phyloP scores from a whole-genome alignment of 2,329 filamentous ascomycete genomes.

The Fusarium graminum region DNA sequence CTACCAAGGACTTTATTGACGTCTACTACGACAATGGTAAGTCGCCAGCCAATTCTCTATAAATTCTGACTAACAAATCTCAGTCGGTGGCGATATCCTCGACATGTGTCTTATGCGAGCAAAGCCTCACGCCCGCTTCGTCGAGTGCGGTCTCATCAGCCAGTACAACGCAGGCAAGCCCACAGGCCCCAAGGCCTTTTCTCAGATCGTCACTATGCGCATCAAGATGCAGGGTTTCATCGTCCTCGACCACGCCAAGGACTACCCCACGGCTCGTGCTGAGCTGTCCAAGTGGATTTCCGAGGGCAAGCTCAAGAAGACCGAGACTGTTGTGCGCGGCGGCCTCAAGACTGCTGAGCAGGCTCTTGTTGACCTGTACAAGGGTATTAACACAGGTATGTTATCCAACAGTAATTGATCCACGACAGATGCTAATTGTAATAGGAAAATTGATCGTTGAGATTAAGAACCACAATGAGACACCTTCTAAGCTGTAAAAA shows the following conservation, averaged over 20 bases:
- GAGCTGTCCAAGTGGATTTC: conserved; percentile 76
- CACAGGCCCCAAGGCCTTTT: conserved; percentile 69
- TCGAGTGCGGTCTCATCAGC: conserved; percentile 79
- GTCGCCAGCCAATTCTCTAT: neutral
- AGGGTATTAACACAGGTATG: conserved; percentile 79
- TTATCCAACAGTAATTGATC: neutral
- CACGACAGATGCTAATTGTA: neutral
- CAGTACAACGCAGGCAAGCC: conserved; percentile 73
- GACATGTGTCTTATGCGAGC: conserved; percentile 74
- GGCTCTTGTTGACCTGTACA: conserved; percentile 74
- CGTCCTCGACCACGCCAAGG: conserved; percentile 74
- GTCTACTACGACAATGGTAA: conserved; percentile 78
- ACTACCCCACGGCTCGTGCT: conserved; percentile 70
- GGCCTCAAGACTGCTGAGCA: conserved; percentile 74
- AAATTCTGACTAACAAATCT: conserved; percentile 8
- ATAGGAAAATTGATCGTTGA: conserved; percentile 44
- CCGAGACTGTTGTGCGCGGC: conserved; percentile 78
- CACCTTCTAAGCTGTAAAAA: conserved; percentile 49
- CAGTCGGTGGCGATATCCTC: conserved; percentile 76
- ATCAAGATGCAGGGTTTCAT: conserved; percentile 80
- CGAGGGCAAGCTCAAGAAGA: conserved; percentile 79
- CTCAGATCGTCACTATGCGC: conserved; percentile 67
- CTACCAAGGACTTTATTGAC: conserved; percentile 71
- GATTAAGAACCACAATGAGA: conserved; percentile 51
- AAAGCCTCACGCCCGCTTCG: conserved; percentile 73